These are phyloP conservation scores for Coemansia sp. DNA, from an alignment of 192 early-diverging fungal species.

Conservation along the genomic window DNA sequence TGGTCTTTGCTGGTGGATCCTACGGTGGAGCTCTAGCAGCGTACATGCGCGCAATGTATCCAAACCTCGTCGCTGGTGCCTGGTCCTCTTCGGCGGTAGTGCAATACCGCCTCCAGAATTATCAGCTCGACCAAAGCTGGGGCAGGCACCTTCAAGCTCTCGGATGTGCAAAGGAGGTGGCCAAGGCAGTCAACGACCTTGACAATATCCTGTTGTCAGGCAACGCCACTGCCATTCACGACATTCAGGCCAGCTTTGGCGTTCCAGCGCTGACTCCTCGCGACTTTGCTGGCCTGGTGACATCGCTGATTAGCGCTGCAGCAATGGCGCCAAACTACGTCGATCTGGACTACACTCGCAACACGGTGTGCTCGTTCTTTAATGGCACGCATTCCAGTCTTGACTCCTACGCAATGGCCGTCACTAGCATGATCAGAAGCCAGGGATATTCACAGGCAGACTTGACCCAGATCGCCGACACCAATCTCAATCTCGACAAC, in stretches of 20 bases:
- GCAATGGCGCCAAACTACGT: slow-evolving; percentile 13
- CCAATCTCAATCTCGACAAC: slow-evolving; percentile 26
- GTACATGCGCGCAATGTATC: slow-evolving; percentile 70
- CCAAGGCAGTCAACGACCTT: slow-evolving; percentile 50
- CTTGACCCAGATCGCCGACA: slow-evolving; percentile 30
- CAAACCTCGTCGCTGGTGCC: slow-evolving; percentile 63
- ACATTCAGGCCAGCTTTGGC: slow-evolving; percentile 27
- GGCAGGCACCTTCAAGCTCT: slow-evolving; percentile 38
- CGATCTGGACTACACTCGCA: slow-evolving; percentile 15
- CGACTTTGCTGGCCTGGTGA: slow-evolving; percentile 39
- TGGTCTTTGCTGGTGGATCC: slow-evolving; percentile 66
- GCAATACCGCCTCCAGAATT: slow-evolving; percentile 60
- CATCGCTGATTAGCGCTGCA: slow-evolving; percentile 12
- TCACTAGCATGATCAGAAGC: slow-evolving; percentile 8
- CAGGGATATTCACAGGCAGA: slow-evolving; percentile 9
- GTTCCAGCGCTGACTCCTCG: slow-evolving; percentile 21
- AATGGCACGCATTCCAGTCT: slow-evolving; percentile 16
- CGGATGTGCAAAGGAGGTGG: slow-evolving; percentile 32
- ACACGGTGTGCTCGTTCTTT: slow-evolving; percentile 31
- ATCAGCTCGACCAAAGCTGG: slow-evolving; percentile 59
- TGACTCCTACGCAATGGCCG: slow-evolving; percentile 26
- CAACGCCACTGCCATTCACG: slow-evolving; percentile 15
- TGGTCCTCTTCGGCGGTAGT: slow-evolving; percentile 73
- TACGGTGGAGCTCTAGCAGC: slow-evolving; percentile 74
- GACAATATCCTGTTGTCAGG: slow-evolving; percentile 25